Conservation (phyloP, 805 yeast genomes). For the Metschnikowia continentalis region DNA sequence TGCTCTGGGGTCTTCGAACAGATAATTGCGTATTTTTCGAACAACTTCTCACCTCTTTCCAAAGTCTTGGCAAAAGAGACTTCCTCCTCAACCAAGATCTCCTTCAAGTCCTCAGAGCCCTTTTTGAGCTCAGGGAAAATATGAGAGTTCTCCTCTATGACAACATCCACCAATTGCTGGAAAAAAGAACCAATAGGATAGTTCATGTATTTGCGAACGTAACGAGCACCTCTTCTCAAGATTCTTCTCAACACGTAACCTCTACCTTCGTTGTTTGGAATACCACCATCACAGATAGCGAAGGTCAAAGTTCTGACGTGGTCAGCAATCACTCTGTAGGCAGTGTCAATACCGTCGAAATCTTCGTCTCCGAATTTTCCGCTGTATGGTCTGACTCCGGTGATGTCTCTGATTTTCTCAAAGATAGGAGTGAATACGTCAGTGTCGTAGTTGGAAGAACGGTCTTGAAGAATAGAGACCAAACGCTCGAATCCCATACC, state of each 20-base stretch:
- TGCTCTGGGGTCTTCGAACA: constrained; percentile 74
- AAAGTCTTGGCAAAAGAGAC: constrained; percentile 90
- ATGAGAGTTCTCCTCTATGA: constrained; percentile 80
- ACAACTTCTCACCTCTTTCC: constrained; percentile 96
- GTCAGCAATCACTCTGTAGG: constrained; percentile 96
- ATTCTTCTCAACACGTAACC: constrained; percentile 97
- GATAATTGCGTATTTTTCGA: constrained; percentile 84
- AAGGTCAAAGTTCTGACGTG: constrained; percentile 96
- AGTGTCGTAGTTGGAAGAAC: constrained; percentile 91
- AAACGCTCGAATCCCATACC: constrained; percentile 99
- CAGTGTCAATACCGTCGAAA: constrained; percentile 92
- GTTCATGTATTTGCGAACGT: constrained; percentile 92
- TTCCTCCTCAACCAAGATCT: constrained; percentile 94
- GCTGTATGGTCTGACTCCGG: constrained; percentile 85
- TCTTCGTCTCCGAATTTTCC: constrained; percentile 95
- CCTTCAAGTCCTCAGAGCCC: constrained; percentile 71
- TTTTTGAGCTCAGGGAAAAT: constrained; percentile 88
- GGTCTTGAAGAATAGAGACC: constrained; percentile 90
- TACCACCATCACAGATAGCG: constrained; percentile 98
- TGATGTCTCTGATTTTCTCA: constrained; percentile 79
- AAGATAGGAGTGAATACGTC: constrained; percentile 93
- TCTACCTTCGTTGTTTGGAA: constrained; percentile 98
- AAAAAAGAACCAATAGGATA: constrained; percentile 94
- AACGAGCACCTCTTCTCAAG: constrained; percentile 95
- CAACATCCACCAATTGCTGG: constrained; percentile 86